Conservation (phyloP, 2,329 filamentous ascomycete genomes). For the Phoma sp. region DNA sequence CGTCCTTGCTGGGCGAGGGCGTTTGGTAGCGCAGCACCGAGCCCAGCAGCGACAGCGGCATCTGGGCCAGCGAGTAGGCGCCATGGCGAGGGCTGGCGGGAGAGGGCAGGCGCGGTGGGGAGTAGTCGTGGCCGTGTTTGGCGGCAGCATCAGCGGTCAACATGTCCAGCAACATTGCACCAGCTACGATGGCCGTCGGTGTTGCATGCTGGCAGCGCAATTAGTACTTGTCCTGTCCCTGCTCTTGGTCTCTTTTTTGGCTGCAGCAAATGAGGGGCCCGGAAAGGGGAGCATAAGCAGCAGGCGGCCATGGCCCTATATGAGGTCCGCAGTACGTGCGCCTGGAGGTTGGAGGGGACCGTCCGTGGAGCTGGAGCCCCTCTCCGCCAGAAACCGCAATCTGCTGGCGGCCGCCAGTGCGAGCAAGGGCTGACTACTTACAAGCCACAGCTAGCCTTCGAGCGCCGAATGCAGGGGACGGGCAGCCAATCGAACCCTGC, state of each 20-base stretch:
- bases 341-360: slow-evolving; percentile 24
- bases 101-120: slow-evolving; percentile 22
- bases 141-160: slow-evolving; percentile 44
- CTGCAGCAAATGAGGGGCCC: slow-evolving; percentile 5
- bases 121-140: slow-evolving; percentile 42
- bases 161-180: slow-evolving; percentile 47
- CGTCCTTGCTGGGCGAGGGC: slow-evolving; percentile 21
- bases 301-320: slow-evolving; percentile 18
- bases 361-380: slow-evolving; percentile 19
- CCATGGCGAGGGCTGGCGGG: slow-evolving; percentile 28
- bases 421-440: slow-evolving; percentile 27
- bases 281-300: slow-evolving; percentile 16
- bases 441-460: slow-evolving; percentile 35
- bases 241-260: too few relatives aligned
- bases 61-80: slow-evolving; percentile 36
- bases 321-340: slow-evolving; percentile 26
- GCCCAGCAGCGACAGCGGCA: slow-evolving; percentile 44
- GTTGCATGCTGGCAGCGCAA: slow-evolving; percentile 26
- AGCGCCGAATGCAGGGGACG: slow-evolving; percentile 24
- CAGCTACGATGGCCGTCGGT: slow-evolving; percentile 15
- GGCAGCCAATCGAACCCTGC: slow-evolving; percentile 11
- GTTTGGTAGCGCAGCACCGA: slow-evolving; percentile 37
- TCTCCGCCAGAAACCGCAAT: slow-evolving; percentile 18
- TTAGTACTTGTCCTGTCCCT: slow-evolving; percentile 18
- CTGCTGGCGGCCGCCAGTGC: slow-evolving; percentile 18